These are phyloP conservation scores for Cercospora citrullina DNA, from an alignment of 2,329 filamentous ascomycete genomes.

Conservation along the genomic window DNA sequence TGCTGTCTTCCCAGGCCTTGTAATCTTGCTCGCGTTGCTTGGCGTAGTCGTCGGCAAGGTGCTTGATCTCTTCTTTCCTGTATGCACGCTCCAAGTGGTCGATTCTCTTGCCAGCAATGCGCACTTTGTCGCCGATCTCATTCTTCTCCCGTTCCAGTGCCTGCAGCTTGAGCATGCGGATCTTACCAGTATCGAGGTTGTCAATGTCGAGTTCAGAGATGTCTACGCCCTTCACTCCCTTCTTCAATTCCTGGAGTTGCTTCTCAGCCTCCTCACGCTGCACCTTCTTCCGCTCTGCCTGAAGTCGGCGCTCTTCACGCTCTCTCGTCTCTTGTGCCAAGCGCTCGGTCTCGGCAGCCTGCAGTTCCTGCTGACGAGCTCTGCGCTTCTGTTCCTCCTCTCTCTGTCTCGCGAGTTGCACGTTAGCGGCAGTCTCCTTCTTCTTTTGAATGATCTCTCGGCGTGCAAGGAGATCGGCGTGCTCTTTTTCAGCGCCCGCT, in stretches of 20 bases:
- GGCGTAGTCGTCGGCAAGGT: slow-evolving; percentile 81
- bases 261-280: slow-evolving; percentile 64
- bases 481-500: slow-evolving; percentile 88
- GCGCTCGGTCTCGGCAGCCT: slow-evolving; percentile 85
- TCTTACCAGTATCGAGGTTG: slow-evolving; percentile 58
- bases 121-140: slow-evolving; percentile 85
- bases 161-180: slow-evolving; percentile 91
- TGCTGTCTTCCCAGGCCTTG: slow-evolving; percentile 76
- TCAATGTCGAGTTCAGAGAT: slow-evolving; percentile 85
- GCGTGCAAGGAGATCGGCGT: slow-evolving; percentile 77
- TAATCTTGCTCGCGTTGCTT: slow-evolving; percentile 76
- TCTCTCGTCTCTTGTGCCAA: slow-evolving; percentile 90
- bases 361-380: slow-evolving; percentile 80
- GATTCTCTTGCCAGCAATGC: slow-evolving; percentile 90
- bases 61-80: slow-evolving; percentile 92
- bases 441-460: slow-evolving; percentile 93
- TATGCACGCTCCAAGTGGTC: slow-evolving; percentile 97
- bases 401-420: slow-evolving; percentile 83
- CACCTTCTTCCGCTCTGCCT: slow-evolving; percentile 78
- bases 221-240: slow-evolving; percentile 79
- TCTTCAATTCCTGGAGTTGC: slow-evolving; percentile 93
- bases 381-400: slow-evolving; percentile 89
- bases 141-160: slow-evolving; percentile 98
- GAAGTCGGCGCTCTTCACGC: slow-evolving; percentile 80
- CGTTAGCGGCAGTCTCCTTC: slow-evolving; percentile 91